Conservation (phyloP, 331 rosid genomes). For the Rhamnella rubrinervis region DNA sequence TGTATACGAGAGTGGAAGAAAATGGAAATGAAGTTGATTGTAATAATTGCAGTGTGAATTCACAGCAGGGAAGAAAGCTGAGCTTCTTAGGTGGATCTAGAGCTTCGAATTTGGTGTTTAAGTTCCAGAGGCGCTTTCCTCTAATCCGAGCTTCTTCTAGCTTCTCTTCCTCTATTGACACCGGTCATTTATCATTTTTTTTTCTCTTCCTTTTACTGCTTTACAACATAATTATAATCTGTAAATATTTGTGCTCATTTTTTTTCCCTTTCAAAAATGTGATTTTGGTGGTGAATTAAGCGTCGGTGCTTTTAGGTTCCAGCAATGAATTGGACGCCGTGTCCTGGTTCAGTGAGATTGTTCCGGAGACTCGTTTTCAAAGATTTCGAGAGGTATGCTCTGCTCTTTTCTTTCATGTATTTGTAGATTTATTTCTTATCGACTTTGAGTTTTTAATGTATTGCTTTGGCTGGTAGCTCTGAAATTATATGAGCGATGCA, state of each 20-base stretch:
- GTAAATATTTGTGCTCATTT: not conserved
- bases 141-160: conserved; percentile 51
- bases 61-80: conserved; percentile 36
- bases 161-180: conserved; percentile 48
- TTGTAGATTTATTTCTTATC: not conserved
- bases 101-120: conserved; percentile 31
- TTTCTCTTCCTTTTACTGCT: not conserved
- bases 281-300: not conserved
- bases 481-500: no score
- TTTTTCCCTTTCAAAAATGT: not conserved
- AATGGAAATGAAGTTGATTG: no score
- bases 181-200: conserved; percentile 39
- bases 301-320: conserved; percentile 39
- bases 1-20: no score
- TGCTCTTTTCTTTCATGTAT: no score
- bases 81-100: conserved; percentile 41
- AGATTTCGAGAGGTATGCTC: conserved; percentile 67
- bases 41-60: not conserved
- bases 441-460: no score
- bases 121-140: conserved; percentile 35
- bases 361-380: conserved; percentile 96
- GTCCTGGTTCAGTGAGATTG: conserved; percentile 88
- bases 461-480: no score
- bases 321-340: conserved; percentile 79
- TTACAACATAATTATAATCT: not conserved